Evolutionary conservation across 2,329 filamentous ascomycete genomes (phyloP), one percentile per base, ranked within the genome.

Genomic region (Aspergillus uvarum): DNA sequence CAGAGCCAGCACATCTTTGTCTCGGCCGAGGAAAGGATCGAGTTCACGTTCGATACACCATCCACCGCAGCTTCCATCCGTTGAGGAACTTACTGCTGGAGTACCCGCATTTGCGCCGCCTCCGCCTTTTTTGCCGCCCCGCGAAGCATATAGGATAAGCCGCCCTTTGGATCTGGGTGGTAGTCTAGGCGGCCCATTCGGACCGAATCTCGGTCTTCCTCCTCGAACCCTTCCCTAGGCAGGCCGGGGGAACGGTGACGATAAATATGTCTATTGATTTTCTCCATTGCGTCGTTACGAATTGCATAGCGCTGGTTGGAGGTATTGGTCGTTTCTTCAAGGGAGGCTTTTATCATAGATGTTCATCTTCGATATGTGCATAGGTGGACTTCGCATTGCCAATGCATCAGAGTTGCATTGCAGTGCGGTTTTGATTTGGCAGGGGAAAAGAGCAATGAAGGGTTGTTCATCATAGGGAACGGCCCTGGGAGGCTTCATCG

Each of bases 1-100:
- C 58, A 70, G 75, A 61, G 72, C 73, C 50, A 77, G 74, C 58
- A 72, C 76, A 35, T 76, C 74, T 48, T 60, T 76, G 50, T 71
- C 77, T 57, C 70, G 76, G 55, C 68, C 75, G 51, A 69, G 77
- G 64, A 76, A 78, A 65, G 73, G 74, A 47, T 77, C 77, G 44
- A 68, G 68, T 65, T 74, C 72, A 59, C 71, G 70, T 59, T 77
- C 74, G 74, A 68, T 72, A 11, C 56, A 51, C 60, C 68, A 69
- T 50, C 71, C 68, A 49, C 69, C 67, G 42, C 72, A 74, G 57
- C 72, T 81, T 49, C 79, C 79, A 4, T 80, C 78, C 3, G 72
- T 81, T 24, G 76, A 80, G 66, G 79, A 80, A 61, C 67, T 81
- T 53, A 80, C 78, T 4, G 79, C 79, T 42, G 79, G 79, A 10